Evolutionary conservation across 257 asterid genomes (phyloP).

Genomic region (Phtheirospermum japonicum): DNA sequence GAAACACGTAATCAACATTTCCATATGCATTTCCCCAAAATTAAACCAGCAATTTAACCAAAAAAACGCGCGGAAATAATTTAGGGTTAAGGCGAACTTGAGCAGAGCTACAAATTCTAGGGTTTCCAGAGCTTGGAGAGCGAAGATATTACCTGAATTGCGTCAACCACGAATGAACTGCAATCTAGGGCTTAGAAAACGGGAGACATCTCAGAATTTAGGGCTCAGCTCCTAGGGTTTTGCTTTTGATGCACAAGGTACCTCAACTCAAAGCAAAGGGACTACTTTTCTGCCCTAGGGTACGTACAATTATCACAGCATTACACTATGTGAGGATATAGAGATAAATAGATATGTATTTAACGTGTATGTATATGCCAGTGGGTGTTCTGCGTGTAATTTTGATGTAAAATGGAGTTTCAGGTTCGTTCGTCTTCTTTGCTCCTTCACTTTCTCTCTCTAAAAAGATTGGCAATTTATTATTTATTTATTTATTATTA

Average conservation of each 20-base stretch:
- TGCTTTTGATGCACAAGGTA: slow-evolving; percentile 48
- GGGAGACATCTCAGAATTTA: slow-evolving; percentile 29
- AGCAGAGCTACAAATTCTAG: slow-evolving; percentile 36
- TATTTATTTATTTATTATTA: slow-evolving; percentile 6
- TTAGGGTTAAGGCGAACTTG: slow-evolving; percentile 42
- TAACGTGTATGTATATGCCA: slow-evolving; percentile 27
- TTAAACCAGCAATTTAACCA: slow-evolving; percentile 28
- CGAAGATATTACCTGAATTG: slow-evolving; percentile 46
- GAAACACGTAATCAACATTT: slow-evolving; percentile 24
- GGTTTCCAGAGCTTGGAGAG: slow-evolving; percentile 33
- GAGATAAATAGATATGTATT: slow-evolving; percentile 22
- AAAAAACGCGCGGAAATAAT: slow-evolving; percentile 15
- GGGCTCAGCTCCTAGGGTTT: slow-evolving; percentile 44
- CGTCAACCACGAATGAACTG: slow-evolving; percentile 35
- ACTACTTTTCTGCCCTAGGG: slow-evolving; percentile 30
- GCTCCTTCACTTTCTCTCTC: slow-evolving; percentile 38
- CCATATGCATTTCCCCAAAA: slow-evolving; percentile 29
- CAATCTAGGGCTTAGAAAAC: slow-evolving; percentile 37
- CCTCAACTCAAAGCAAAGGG: slow-evolving; percentile 51
- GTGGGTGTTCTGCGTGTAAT: slow-evolving; percentile 39
- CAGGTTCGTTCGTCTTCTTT: slow-evolving; percentile 35
- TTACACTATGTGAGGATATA: slow-evolving; percentile 24
- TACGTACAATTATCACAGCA: slow-evolving; percentile 32
- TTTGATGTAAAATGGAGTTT: slow-evolving; percentile 35
- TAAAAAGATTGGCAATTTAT: slow-evolving; percentile 24